Evolutionary conservation across 2,329 filamentous ascomycete genomes (phyloP).

Genomic region (Pseudohalonectria lignicola): DNA sequence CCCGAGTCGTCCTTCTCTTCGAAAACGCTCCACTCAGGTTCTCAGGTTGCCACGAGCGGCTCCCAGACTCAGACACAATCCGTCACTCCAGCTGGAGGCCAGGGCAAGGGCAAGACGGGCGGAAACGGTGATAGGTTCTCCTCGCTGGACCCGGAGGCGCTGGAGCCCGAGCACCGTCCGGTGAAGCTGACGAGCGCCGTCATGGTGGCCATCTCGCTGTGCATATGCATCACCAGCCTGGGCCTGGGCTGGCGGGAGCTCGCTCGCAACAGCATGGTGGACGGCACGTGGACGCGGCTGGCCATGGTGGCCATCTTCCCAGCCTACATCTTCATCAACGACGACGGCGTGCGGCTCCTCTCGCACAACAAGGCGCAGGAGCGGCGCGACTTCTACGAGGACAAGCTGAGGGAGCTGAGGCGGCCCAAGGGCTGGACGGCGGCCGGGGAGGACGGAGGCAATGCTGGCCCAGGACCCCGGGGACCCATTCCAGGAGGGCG

Average conservation of each 20-base stretch:
- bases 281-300: slow-evolving; percentile 48
- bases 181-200: slow-evolving; percentile 59
- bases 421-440: slow-evolving; percentile 24
- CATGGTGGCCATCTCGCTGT: slow-evolving; percentile 53
- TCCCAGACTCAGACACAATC: too few species aligned
- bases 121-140: not conserved
- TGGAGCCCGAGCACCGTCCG: slow-evolving; percentile 49
- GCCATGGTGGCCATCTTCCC: slow-evolving; percentile 54
- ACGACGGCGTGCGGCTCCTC: slow-evolving; percentile 57
- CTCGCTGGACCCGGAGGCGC: too few species aligned
- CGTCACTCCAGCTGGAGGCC: too few species aligned
- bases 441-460: slow-evolving; percentile 30
- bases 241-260: slow-evolving; percentile 61
- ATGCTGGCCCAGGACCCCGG: too few species aligned
- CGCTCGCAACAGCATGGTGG: slow-evolving; percentile 54
- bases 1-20: too few species aligned
- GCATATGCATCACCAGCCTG: slow-evolving; percentile 51
- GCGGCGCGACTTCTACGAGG: slow-evolving; percentile 43
- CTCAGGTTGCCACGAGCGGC: too few species aligned
- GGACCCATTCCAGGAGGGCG: slow-evolving; percentile 63
- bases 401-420: slow-evolving; percentile 28
- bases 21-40: too few species aligned
- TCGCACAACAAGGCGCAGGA: slow-evolving; percentile 32
- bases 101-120: slow-evolving; percentile 1
- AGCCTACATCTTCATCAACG: slow-evolving; percentile 58